Conservation (phyloP, 441 rosid genomes). For the Theobroma grandiflorum region DNA sequence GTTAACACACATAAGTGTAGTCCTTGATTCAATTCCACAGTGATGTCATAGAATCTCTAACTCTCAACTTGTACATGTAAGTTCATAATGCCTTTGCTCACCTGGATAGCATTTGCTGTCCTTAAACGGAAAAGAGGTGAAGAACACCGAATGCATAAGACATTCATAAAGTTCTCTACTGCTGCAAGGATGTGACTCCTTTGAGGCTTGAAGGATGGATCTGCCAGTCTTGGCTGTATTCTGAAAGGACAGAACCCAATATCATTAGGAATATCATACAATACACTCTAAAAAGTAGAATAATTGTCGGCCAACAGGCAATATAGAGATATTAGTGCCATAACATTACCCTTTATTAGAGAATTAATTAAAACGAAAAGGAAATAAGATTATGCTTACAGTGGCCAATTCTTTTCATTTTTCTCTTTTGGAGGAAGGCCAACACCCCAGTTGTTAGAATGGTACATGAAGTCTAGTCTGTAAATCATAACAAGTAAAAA, state of each 20-base stretch:
- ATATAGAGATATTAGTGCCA: not conserved
- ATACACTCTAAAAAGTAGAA: constrained; percentile 18
- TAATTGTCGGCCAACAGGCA: not conserved
- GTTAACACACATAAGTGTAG: constrained; percentile 3
- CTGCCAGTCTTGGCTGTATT: constrained; percentile 83
- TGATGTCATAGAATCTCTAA: constrained; percentile 6
- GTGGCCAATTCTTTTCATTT: constrained; percentile 83
- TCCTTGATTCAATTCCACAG: constrained; percentile 13
- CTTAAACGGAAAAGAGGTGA: constrained; percentile 88
- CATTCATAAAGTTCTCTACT: constrained; percentile 68
- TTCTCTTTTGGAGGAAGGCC: constrained; percentile 96
- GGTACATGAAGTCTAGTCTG: constrained; percentile 91
- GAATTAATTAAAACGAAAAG: constrained; percentile 8
- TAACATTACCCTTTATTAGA: not conserved
- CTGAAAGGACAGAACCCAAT: constrained; percentile 43
- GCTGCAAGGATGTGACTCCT: constrained; percentile 78
- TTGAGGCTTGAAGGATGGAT: constrained; percentile 91
- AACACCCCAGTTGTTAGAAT: constrained; percentile 89
- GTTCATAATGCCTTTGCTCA: constrained; percentile 37
- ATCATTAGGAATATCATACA: constrained; percentile 1
- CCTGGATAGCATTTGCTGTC: constrained; percentile 89
- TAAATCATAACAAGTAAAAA: constrained; percentile 36
- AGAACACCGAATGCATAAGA: constrained; percentile 84
- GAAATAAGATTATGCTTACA: constrained; percentile 57
- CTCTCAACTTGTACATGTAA: not conserved